phyloP scores from a whole-genome alignment of 805 yeast species.

The Cyberlindnera meyerae region DNA sequence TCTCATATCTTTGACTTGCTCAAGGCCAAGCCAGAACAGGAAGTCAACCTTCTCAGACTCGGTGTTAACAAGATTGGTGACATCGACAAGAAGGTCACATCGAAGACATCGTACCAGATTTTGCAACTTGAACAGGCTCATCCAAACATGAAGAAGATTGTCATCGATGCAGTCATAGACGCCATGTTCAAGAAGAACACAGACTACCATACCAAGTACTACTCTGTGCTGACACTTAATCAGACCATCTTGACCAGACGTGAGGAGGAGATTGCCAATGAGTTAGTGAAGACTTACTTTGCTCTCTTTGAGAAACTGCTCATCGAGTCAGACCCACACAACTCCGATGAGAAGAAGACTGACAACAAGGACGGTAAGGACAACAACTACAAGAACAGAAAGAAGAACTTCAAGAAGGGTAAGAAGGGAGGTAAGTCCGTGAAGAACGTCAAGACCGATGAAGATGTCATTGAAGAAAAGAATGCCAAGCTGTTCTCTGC shows the following conservation, averaged over 20 bases:
- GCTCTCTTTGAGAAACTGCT: conserved; percentile 80
- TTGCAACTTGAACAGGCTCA: conserved; percentile 82
- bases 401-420: conserved; percentile 74
- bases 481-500: conserved; percentile 84
- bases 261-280: conserved; percentile 80
- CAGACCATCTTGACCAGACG: conserved; percentile 83
- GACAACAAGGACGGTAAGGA: conserved; percentile 31
- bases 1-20: conserved; percentile 75
- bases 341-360: conserved; percentile 35
- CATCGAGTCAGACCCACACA: conserved; percentile 54
- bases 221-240: conserved; percentile 80
- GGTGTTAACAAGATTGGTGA: conserved; percentile 96
- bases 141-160: conserved; percentile 89
- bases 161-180: conserved; percentile 77
- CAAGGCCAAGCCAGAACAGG: conserved; percentile 92
- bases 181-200: conserved; percentile 66
- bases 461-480: conserved; percentile 69
- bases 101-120: conserved; percentile 79
- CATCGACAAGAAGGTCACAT: conserved; percentile 81
- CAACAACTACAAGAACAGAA: conserved; percentile 56
- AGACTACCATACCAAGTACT: conserved; percentile 86
- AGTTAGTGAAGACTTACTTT: conserved; percentile 77
- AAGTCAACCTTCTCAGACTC: conserved; percentile 78
- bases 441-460: conserved; percentile 57
- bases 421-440: conserved; percentile 85